phyloP scores from a whole-genome alignment of 2,329 filamentous ascomycete genomes.

The Phyllosticta citribraziliensis region DNA sequence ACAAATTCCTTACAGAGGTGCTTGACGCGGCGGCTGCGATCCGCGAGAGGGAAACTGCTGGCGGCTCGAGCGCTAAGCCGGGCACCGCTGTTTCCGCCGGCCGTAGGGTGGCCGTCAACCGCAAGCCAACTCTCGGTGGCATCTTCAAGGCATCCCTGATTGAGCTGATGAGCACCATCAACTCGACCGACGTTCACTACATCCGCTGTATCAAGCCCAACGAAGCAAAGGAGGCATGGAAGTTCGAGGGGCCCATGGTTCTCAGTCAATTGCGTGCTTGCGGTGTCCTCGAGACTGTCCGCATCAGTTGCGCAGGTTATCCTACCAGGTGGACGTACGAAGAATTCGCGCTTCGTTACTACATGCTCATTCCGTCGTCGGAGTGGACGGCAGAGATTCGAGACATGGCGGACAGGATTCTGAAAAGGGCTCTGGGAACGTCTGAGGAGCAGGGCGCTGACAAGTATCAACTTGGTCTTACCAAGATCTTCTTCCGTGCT shows the following conservation, averaged over 20 bases:
- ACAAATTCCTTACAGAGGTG: conserved; percentile 75
- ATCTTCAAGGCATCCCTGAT: conserved; percentile 99
- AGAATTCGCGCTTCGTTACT: conserved; percentile 94
- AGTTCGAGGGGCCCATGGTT: conserved; percentile 98
- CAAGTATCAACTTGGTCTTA: conserved; percentile 95
- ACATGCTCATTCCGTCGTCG: conserved; percentile 86
- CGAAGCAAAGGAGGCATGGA: conserved; percentile 92
- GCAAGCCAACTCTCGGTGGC: conserved; percentile 92
- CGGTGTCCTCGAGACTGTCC: conserved; percentile 95
- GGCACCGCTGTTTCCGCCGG: conserved; percentile 52
- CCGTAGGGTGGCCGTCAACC: conserved; percentile 82
- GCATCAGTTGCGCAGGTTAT: conserved; percentile 95
- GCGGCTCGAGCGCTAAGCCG: conserved; percentile 60
- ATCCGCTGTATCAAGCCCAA: conserved; percentile 99
- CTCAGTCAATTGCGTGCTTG: conserved; percentile 93
- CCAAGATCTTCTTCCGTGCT: conserved; percentile 98
- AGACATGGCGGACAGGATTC: conserved; percentile 85
- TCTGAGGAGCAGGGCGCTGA: conserved; percentile 48
- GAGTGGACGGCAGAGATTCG: conserved; percentile 92
- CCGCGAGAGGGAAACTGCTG: conserved; percentile 71
- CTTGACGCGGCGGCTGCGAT: conserved; percentile 77
- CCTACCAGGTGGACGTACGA: conserved; percentile 98
- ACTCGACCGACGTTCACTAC: conserved; percentile 96
- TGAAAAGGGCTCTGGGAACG: conserved; percentile 69
- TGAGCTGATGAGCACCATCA: conserved; percentile 96